Base-by-base conservation (phyloP, 1,284 basidiomycete species). In the Apiotrichum gracile region DNA sequence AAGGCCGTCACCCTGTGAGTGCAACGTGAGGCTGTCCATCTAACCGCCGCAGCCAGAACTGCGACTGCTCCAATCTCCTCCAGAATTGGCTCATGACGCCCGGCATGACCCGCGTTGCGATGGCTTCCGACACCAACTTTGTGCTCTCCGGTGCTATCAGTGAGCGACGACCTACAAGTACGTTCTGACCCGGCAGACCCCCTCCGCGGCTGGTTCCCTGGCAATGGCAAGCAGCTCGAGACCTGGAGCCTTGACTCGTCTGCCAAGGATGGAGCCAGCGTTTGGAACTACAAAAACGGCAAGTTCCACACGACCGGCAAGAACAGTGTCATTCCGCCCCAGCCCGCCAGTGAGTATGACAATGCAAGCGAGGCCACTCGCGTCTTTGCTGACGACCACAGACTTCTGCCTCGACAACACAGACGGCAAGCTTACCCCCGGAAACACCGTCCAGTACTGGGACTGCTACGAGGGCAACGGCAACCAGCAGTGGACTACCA, bases 1-100 rank as follows among this genome's bases (percentile, higher is more conserved):
- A 2, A 35, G 34, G 4, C 55, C 10, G 56, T 57, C 12, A 46
- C 51, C 25, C 38, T 58, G 51, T 60, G 17, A 16, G 50, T 56
- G 52, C 5, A 34, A 5, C 16, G 5, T 34, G 33, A 8, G 17
- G 33, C 12, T 16, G 7, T 34, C 5, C 16, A 14, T 5, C 9
- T 34, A 34, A 14, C n/a, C 16, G n/a, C n/a, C 5, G 6, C 35
- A 57, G 55, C 48, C 54, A 55, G 21, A 48, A 54, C 21, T 51
- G 49, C 49, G 24, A 25, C 24, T 21, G 34, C 42, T 5, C 10
- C 27, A 31, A 27, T 14, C n/a, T 19, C 37, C 21, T 7, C 22
- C 50, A 52, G 44, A 17, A 47, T 17, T 52, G 38, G 39, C 25
- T 14, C 21, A 21, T 52, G 39, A 34, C 27, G 7, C 4, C 3